These are phyloP conservation scores for Candida parachauliodes DNA, from an alignment of 805 yeast species.

Conservation along the genomic window DNA sequence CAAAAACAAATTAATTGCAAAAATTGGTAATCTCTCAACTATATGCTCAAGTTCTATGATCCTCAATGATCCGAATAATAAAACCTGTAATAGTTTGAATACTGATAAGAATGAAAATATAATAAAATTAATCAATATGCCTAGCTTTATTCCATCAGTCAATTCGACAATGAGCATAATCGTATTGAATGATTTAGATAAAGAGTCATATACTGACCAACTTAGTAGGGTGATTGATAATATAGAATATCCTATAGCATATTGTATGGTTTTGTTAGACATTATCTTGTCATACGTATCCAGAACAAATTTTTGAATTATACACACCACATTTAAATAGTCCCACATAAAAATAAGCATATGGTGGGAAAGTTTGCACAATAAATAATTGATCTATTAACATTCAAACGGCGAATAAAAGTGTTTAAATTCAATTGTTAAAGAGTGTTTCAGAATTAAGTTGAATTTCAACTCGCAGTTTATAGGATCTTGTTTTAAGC, in stretches of 20 bases:
- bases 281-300: constrained; percentile 6
- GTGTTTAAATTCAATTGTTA: no score
- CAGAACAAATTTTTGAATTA: background rate
- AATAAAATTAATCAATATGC: constrained; percentile 25
- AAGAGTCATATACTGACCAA: constrained; percentile 20
- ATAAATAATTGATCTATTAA: no score
- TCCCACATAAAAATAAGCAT: background rate
- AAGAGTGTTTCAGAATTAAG: no score
- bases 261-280: constrained; percentile 9
- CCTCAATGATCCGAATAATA: constrained; percentile 73
- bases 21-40: constrained; percentile 33
- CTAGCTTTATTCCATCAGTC: constrained; percentile 28
- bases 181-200: constrained; percentile 18
- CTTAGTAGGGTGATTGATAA: constrained; percentile 14
- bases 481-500: no score
- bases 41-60: constrained; percentile 70
- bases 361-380: no score
- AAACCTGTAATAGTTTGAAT: constrained; percentile 43
- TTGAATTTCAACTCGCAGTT: no score
- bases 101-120: constrained; percentile 18
- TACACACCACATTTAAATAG: no score
- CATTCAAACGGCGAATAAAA: no score
- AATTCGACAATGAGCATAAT: constrained; percentile 23
- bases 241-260: constrained; percentile 11
- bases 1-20: constrained; percentile 50